These are phyloP conservation scores for Mortierella claussenii DNA, from an alignment of 192 early-diverging fungal species.

Conservation along the genomic window DNA sequence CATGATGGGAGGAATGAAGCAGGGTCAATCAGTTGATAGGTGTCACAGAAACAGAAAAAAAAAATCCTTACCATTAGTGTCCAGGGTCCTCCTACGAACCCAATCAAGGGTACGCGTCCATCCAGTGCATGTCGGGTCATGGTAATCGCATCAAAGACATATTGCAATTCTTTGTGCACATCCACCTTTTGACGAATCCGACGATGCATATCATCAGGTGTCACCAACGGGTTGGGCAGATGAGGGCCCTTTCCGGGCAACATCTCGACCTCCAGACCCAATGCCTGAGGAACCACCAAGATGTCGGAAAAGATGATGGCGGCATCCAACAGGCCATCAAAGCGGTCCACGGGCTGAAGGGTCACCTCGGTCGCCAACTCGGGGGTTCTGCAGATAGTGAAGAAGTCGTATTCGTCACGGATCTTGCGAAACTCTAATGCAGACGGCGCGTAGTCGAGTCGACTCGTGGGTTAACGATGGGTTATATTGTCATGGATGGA, in stretches of 20 bases:
- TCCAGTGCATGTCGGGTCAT: slow-evolving; percentile 85
- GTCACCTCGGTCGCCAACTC: slow-evolving; percentile 91
- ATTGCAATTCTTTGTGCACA: slow-evolving; percentile 79
- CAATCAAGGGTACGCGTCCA: slow-evolving; percentile 91
- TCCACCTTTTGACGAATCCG: slow-evolving; percentile 70
- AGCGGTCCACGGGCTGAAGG: slow-evolving; percentile 94
- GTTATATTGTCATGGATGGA: too few species aligned
- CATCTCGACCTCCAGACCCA: slow-evolving; percentile 95
- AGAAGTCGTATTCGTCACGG: slow-evolving; percentile 88
- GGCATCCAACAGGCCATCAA: slow-evolving; percentile 87
- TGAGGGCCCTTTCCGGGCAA: slow-evolving; percentile 85
- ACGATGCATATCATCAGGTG: slow-evolving; percentile 71
- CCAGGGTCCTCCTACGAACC: slow-evolving; percentile 97
- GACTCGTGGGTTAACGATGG: too few species aligned
- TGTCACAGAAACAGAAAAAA: slow-evolving; percentile 3
- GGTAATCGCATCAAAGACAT: slow-evolving; percentile 94
- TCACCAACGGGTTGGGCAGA: slow-evolving; percentile 81
- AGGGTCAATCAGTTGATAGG: too few species aligned
- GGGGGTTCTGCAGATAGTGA: slow-evolving; percentile 90
- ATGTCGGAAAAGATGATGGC: slow-evolving; percentile 99
- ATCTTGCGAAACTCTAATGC: slow-evolving; percentile 88
- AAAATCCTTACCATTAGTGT: slow-evolving; percentile 75
- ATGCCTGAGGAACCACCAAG: slow-evolving; percentile 94
- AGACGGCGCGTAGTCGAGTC: too few species aligned
- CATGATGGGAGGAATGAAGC: too few species aligned